A percentile compares a stretch with the other conserved stretches of the same genome.
Conservation (phyloP, 805 yeast genomes). For the Helenozyma baotianmanensis region DNA sequence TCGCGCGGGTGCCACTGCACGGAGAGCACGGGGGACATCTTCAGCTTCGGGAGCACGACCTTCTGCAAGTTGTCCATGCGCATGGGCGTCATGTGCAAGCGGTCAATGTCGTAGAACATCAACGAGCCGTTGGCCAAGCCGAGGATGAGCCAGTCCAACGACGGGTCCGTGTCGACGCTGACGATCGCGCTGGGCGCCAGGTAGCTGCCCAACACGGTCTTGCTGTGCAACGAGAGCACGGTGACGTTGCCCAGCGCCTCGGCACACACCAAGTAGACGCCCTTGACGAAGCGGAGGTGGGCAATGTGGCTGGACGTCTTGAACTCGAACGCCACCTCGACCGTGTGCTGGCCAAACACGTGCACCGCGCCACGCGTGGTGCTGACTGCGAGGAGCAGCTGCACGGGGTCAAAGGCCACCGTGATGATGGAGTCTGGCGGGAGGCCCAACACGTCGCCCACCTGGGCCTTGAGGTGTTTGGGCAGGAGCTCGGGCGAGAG, state of each 20-base stretch:
- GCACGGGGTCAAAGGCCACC: slow-evolving; percentile 82
- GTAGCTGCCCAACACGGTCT: slow-evolving; percentile 54
- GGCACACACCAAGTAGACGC: slow-evolving; percentile 73
- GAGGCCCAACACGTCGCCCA: slow-evolving; percentile 32
- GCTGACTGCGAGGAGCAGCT: slow-evolving; percentile 76
- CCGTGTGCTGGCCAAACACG: slow-evolving; percentile 80
- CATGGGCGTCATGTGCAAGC: slow-evolving; percentile 61
- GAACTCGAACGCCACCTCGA: slow-evolving; percentile 60
- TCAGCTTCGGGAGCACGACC: slow-evolving; percentile 49
- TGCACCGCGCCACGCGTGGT: slow-evolving; percentile 68
- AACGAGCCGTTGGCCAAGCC: slow-evolving; percentile 77
- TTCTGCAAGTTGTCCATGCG: slow-evolving; percentile 71
- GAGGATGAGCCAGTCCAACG: slow-evolving; percentile 78
- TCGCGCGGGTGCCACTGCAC: slow-evolving; percentile 88
- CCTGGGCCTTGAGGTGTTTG: slow-evolving; percentile 25
- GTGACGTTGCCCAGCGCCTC: slow-evolving; percentile 57
- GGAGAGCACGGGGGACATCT: slow-evolving; percentile 59
- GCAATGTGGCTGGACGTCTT: slow-evolving; percentile 48
- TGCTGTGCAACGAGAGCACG: slow-evolving; percentile 66
- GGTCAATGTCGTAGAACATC: slow-evolving; percentile 74
- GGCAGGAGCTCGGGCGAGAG: slow-evolving; percentile 33
- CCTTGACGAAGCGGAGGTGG: slow-evolving; percentile 65
- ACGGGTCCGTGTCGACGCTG: slow-evolving; percentile 74
- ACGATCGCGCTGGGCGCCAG: slow-evolving; percentile 65
- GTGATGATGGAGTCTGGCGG: slow-evolving; percentile 60